These are phyloP conservation scores for Penstemon davidsonii DNA, from an alignment of 257 asterid species.

Conservation along the genomic window DNA sequence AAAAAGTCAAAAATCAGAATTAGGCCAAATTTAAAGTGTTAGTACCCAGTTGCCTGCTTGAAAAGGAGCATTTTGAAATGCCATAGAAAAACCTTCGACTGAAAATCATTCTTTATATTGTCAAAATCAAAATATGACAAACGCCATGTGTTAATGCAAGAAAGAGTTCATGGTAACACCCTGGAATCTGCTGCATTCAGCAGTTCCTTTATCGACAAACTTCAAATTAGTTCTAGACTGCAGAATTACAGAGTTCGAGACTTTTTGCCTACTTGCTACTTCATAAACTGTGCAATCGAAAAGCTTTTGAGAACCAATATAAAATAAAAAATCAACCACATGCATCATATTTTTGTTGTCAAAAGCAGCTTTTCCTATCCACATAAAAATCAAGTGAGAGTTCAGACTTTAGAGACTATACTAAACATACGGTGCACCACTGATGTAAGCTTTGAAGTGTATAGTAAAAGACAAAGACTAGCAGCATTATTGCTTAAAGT, in stretches of 20 bases:
- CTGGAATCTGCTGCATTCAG: not conserved
- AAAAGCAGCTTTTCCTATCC: slow-evolving; percentile 17
- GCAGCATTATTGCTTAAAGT: slow-evolving; percentile 2
- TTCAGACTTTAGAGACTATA: slow-evolving; percentile 12
- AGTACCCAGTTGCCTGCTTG: too few relatives aligned
- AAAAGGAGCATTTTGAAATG: too few relatives aligned
- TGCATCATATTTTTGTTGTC: slow-evolving; percentile 8
- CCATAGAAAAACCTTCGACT: too few relatives aligned
- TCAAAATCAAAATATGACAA: too few relatives aligned
- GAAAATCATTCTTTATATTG: too few relatives aligned
- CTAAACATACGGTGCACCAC: not conserved
- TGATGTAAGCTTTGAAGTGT: slow-evolving; percentile 10
- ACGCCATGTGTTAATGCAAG: not conserved
- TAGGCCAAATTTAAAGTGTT: too few relatives aligned
- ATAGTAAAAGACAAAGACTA: slow-evolving; percentile 4
- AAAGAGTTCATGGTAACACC: not conserved
- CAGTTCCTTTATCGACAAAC: too few relatives aligned
- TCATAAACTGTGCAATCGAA: not conserved
- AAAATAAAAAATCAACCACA: slow-evolving; percentile 8
- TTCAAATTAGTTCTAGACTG: too few relatives aligned
- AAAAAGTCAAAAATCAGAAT: too few relatives aligned
- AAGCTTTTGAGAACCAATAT: not conserved
- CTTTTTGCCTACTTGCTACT: not conserved
- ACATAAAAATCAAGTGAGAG: slow-evolving; percentile 14
- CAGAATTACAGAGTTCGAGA: not conserved